Base-by-base conservation (phyloP, 2,329 filamentous ascomycete species). In the Penicillium sp. region DNA sequence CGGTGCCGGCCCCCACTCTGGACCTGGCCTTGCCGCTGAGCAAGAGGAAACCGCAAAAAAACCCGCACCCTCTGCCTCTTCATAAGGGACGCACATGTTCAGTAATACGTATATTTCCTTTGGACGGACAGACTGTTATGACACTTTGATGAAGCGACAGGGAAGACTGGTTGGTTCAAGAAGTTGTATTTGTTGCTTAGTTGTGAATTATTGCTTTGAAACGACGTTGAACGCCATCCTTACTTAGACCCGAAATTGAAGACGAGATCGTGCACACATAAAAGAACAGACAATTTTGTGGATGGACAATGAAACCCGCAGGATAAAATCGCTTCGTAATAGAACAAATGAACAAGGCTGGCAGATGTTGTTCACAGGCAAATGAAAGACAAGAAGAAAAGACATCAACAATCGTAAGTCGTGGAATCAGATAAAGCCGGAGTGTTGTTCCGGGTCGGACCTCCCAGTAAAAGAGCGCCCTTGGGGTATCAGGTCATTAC, bases 401-500 rank as follows among this genome's bases (percentile, higher is more conserved):
- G 55, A 56, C 54, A 58, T 41, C 47, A 38, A 55, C 50, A 40
- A 51, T 65, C 62, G 38, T 65, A 57, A 60, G 29, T 64, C 61
- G 49, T 65, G 49, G 52, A 50, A 46, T 52, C 40, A 54, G 27
- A 45, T 46, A 14, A 53, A 47, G 53, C 48, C 40, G 47, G 43
- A 46, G 39, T 32, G 13, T 18, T 3, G 8, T 53, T 46, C 45
- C 50, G 55, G 48, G 45, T 32, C 38, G 32, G 50, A 50, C 11
- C 29, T 34, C 49, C 53, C 44, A 56, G 50, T 34, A 36, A 56
- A 52, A 45, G 44, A 50, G 55, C 52, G 55, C 40, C 39, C 27
- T 53, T 52, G 57, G 59, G 60, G 59, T 63, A 63, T 64, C 56
- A 61, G 58, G 56, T 65, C 62, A 44, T 61, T 55, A 57, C 43